phyloP scores from a whole-genome alignment of 2,329 filamentous ascomycete genomes.

The Myriosclerotinia curreyana region DNA sequence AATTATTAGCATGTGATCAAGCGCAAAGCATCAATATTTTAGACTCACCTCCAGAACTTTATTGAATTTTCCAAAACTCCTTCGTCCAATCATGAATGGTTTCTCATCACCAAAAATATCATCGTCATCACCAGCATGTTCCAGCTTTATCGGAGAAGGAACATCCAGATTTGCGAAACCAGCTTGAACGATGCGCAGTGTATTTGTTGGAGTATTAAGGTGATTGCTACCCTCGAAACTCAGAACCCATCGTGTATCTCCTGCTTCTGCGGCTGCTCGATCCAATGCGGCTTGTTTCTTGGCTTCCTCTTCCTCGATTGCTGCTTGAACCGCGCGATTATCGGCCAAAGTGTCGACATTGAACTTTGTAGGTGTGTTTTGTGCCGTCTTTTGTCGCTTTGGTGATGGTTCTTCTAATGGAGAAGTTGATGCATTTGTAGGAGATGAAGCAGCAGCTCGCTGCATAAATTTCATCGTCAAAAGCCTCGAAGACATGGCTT shows the following conservation, averaged over 20 bases:
- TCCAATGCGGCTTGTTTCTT: conserved; percentile 61
- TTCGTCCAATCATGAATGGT: conserved; percentile 42
- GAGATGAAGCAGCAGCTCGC: conserved; percentile 66
- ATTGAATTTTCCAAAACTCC: conserved; percentile 51
- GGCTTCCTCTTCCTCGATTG: conserved; percentile 63
- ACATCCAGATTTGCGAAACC: conserved; percentile 53
- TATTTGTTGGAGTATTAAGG: conserved; percentile 36
- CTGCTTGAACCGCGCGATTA: conserved; percentile 58
- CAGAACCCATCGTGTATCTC: conserved; percentile 75
- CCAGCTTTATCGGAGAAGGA: conserved; percentile 25
- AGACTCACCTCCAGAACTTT: conserved; percentile 39
- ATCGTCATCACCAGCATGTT: conserved; percentile 33
- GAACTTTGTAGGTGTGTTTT: conserved; percentile 40
- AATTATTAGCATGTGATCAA: conserved; percentile 22
- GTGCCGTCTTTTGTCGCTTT: conserved; percentile 60
- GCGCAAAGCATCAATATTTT: neutral
- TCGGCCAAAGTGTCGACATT: conserved; percentile 50
- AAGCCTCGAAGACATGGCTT: conserved; percentile 80
- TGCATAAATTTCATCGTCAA: conserved; percentile 99
- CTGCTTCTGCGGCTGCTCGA: conserved; percentile 57
- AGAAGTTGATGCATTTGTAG: conserved; percentile 44
- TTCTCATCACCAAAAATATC: conserved; percentile 35
- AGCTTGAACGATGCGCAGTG: conserved; percentile 58
- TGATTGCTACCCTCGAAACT: conserved; percentile 48
- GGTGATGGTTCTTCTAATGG: conserved; percentile 50